Evolutionary conservation across 768 basidiomycete species (phyloP).

Genomic region (Panaeolus papilionaceus): DNA sequence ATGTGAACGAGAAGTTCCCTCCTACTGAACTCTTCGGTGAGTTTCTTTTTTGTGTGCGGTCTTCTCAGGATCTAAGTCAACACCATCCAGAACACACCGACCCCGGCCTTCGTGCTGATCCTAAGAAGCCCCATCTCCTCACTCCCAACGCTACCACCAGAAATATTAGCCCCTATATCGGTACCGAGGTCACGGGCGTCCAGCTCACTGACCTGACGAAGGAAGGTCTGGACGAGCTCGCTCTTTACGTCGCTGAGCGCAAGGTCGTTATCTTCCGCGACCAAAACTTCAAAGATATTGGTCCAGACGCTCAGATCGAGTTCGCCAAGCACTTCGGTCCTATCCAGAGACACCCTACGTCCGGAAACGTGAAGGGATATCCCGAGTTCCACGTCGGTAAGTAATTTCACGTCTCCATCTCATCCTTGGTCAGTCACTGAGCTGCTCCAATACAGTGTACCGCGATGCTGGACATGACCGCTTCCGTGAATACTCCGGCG

Average conservation of each 20-base stretch:
- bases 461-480: slow-evolving; percentile 67
- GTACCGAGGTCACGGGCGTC: slow-evolving; percentile 76
- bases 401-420: slow-evolving; percentile 27
- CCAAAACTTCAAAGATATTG: slow-evolving; percentile 62
- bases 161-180: slow-evolving; percentile 74
- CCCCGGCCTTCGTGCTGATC: slow-evolving; percentile 72
- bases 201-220: slow-evolving; percentile 73
- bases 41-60: slow-evolving; percentile 15
- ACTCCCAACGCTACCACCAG: slow-evolving; percentile 71
- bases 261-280: slow-evolving; percentile 84
- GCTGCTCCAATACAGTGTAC: slow-evolving; percentile 60
- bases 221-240: slow-evolving; percentile 82
- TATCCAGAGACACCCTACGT: slow-evolving; percentile 84
- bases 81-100: slow-evolving; percentile 48
- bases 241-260: slow-evolving; percentile 75
- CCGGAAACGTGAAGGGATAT: slow-evolving; percentile 74
- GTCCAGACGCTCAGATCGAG: slow-evolving; percentile 71
- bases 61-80: slow-evolving; percentile 3
- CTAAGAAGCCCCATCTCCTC: slow-evolving; percentile 70
- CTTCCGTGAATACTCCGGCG: slow-evolving; percentile 63
- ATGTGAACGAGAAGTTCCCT: slow-evolving; percentile 55
- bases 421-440: slow-evolving; percentile 20
- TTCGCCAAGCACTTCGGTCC: slow-evolving; percentile 75
- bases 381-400: slow-evolving; percentile 78
- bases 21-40: slow-evolving; percentile 53